Conservation (phyloP, 2,329 filamentous ascomycete species). For the Colletotrichum tropicicola region DNA sequence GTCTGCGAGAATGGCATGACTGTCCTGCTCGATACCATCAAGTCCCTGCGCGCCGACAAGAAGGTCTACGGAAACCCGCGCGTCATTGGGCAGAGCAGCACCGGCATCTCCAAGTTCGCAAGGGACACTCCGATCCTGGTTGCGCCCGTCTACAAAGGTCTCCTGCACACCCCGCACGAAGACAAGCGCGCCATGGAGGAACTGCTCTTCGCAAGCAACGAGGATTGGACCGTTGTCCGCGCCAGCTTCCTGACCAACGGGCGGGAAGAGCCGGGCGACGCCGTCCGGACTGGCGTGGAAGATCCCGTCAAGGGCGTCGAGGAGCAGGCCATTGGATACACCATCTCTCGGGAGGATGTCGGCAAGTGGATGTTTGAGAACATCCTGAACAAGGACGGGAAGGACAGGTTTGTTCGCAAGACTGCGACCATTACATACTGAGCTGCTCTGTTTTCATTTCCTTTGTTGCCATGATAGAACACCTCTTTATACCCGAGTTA, state of each 20-base stretch:
- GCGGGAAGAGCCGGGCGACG: constrained; percentile 31
- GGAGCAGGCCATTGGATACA: constrained; percentile 49
- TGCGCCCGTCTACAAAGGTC: constrained; percentile 49
- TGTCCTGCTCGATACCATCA: constrained; percentile 51
- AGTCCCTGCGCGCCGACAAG: constrained; percentile 35
- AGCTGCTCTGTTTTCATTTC: neutral
- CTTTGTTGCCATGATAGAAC: neutral
- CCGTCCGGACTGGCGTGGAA: constrained; percentile 42
- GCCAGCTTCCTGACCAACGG: constrained; percentile 42
- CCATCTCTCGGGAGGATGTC: constrained; percentile 50
- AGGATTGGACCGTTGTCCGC: constrained; percentile 42
- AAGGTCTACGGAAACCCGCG: constrained; percentile 39
- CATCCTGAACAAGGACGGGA: constrained; percentile 35
- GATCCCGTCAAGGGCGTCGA: constrained; percentile 42
- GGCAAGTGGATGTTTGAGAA: constrained; percentile 52
- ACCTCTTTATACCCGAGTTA: neutral
- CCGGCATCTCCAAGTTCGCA: constrained; percentile 48
- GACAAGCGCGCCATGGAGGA: constrained; percentile 58
- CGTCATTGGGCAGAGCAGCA: constrained; percentile 50
- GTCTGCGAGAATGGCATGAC: constrained; percentile 57
- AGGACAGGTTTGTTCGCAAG: constrained; percentile 38
- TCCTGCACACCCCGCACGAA: constrained; percentile 47
- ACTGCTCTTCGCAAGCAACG: constrained; percentile 36
- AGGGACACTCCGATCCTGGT: constrained; percentile 51
- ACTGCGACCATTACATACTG: constrained; percentile 38